Evolutionary conservation across 1,139 yeast species (phyloP), one percentile per base, ranked within the genome.

Genomic region (Protomyces gravidus): DNA sequence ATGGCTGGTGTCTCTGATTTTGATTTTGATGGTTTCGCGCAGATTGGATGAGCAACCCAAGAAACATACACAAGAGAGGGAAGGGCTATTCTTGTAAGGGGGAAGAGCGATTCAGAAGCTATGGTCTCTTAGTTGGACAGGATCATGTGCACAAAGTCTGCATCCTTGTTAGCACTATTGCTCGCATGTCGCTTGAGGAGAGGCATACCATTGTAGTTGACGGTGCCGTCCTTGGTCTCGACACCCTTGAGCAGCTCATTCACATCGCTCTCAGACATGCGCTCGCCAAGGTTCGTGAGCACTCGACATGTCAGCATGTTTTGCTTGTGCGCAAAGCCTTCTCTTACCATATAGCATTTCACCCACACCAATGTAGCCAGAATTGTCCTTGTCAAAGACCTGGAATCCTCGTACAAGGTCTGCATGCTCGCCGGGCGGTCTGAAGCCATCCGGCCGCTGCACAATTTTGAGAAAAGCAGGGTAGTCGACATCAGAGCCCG

Each of bases 381-480:
- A 86, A 66, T 86, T 83, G 66, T 89, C 96, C 77, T 90, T 94
- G 76, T 92, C 99, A 67, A 92, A 92, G 9, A 92, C 97, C 75
- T 92, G 97, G 81, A 92, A 92, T 0, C 97, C 98, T 70, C 94
- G 87, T 69, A 92, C 83, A 74, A 92, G 92, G 73, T 92, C 99
- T 71, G 92, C 98, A 26, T 95, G 92, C 68, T 86, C 86, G n/a
- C 96, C 96, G 63, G 87, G 80, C 36, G 90, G 84, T 73, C 86
- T 85, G 80, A 88, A 89, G 0, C 96, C 96, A 68, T 86, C 90
- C 52, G 94, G 95, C 73, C 96, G 83, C 72, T 84, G 84, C 67
- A 88, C 84, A 68, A 88, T 80, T 72, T 82, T 81, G 65, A 85
- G 83, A 73, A 86, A 89, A 15, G 89, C 82, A 59, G 85, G 92